Base-by-base conservation (phyloP, 1,284 basidiomycete species). In the Cutaneotrichosporon dermatis region DNA sequence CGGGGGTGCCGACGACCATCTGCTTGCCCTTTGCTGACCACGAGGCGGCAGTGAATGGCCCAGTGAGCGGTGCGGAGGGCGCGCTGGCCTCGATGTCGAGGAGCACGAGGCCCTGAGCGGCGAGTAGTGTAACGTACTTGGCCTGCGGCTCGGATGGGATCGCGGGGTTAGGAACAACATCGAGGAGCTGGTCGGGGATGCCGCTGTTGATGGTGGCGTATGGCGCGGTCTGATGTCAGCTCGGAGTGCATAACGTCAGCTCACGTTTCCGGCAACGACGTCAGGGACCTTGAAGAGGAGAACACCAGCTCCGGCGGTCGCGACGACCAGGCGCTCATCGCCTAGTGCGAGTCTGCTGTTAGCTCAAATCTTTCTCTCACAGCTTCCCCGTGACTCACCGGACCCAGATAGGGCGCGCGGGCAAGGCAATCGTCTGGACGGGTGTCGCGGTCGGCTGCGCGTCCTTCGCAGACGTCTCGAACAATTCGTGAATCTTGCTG, bases 21-120 rank as follows among this genome's bases (percentile, higher is more conserved):
- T 83, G 82, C 71, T 83, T 83, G 46, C 83, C 83, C 65, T 81
- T 82, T 33, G 79, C 79, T 2, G 81, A 82, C 83, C 83, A 84
- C 65, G 78, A 79, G 2, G 78, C 77, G 37, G 69, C 63, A 4
- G 76, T 73, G 61, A 75, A 75, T 1, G 68, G 60, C 4, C 73
- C 76, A 4, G 65, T 34, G 7, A 75, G 36, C 1, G 71, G 68
- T 0, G 59, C 55, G 3, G 68, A 57, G 4, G 71, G 48, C 58
- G 66, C 40, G 44, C 66, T 39, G 55, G 63, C 43, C 59, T 70
- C 67, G 51, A 79, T 65, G 64, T 77, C 66, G 43, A 76, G 58
- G 51, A 79, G 63, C 25, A 73, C 67, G 16, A 79, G 57, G 9
- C 73, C 70, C 42, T 73, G 69, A 6, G 59, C 58, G 10, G 73